phyloP scores from a whole-genome alignment of 768 basidiomycete genomes.

The Phanerodontia chrysosporium region DNA sequence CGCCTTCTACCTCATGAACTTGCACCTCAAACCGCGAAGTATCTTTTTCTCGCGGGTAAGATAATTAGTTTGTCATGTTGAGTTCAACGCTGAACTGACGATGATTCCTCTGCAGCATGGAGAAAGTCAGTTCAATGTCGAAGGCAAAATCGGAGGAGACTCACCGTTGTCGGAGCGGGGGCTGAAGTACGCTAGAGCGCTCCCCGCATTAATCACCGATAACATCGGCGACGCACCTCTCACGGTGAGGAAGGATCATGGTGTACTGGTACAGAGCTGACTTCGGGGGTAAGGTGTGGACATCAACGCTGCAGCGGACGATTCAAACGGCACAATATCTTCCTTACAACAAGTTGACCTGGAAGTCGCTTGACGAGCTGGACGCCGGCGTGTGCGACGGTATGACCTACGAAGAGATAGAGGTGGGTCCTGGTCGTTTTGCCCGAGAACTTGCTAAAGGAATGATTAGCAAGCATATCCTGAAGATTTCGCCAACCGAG shows the following conservation, averaged over 20 bases:
- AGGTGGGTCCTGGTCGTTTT: no score
- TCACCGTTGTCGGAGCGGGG: constrained; percentile 82
- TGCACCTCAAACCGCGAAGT: constrained; percentile 93
- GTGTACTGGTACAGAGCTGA: not conserved
- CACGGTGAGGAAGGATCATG: constrained; percentile 49
- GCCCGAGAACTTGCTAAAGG: not conserved
- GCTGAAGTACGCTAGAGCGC: constrained; percentile 75
- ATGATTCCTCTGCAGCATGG: constrained; percentile 88
- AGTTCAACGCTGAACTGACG: no score
- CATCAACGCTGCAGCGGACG: constrained; percentile 92
- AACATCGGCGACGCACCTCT: constrained; percentile 87
- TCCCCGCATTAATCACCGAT: constrained; percentile 83
- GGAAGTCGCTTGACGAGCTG: constrained; percentile 97
- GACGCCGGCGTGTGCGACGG: constrained; percentile 99
- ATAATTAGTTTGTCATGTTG: no score
- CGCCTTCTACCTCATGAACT: constrained; percentile 97
- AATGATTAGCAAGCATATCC: constrained; percentile 78
- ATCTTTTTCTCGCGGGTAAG: constrained; percentile 94
- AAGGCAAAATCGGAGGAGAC: constrained; percentile 98
- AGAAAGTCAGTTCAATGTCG: constrained; percentile 94
- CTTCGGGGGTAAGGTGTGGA: constrained; percentile 73
- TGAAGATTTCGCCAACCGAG: constrained; percentile 96
- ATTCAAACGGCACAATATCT: constrained; percentile 84
- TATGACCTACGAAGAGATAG: constrained; percentile 99
- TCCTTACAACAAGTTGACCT: constrained; percentile 88